Evolutionary conservation across 2,329 filamentous ascomycete genomes (phyloP).

Genomic region (Ascochyta viciae-villosae): DNA sequence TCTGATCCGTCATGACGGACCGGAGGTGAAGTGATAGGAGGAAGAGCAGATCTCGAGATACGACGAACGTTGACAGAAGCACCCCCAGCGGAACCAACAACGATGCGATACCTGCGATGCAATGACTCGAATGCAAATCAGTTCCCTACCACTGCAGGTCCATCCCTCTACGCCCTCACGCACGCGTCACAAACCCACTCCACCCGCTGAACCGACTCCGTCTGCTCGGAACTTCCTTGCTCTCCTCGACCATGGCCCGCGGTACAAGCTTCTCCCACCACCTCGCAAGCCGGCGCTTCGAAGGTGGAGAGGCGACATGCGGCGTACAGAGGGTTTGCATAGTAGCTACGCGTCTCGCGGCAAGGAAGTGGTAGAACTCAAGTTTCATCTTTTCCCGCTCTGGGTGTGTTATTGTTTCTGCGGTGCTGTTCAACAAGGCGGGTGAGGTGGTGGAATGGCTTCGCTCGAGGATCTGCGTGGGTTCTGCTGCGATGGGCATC

Average conservation of each 20-base stretch:
- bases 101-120: no score
- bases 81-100: no score
- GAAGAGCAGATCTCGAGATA: no score
- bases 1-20: neutral
- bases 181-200: neutral
- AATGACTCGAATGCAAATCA: no score
- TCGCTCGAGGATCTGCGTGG: neutral
- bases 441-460: no score
- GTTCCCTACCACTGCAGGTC: no score
- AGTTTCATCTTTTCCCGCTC: conserved; percentile 7
- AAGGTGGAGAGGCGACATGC: neutral
- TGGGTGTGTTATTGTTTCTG: neutral
- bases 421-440: no score
- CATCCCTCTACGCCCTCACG: neutral
- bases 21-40: neutral
- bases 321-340: neutral
- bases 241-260: neutral
- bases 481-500: no score
- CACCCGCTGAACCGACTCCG: neutral
- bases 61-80: no score
- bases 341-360: conserved; percentile 10
- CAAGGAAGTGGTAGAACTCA: conserved; percentile 16
- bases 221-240: neutral
- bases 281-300: neutral
- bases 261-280: neutral